phyloP scores from a whole-genome alignment of 208 protist species.

The Wallacemonas sp. region DNA sequence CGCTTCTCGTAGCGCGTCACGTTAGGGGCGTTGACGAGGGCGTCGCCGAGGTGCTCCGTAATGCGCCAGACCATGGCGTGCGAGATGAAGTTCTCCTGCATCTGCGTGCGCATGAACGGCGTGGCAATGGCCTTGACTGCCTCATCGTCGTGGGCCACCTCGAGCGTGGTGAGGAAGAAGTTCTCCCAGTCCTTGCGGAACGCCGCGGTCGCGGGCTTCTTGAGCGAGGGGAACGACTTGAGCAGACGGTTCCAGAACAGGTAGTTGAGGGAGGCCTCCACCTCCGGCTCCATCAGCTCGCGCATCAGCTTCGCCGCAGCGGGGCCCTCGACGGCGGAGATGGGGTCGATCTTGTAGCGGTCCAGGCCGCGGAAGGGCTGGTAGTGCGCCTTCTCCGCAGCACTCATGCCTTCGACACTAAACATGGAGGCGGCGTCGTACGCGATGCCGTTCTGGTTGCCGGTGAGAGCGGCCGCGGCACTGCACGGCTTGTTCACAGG shows the following conservation, averaged over 20 bases:
- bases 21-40: slow-evolving; percentile 44
- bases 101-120: slow-evolving; percentile 80
- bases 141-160: slow-evolving; percentile 72
- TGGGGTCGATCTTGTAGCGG: slow-evolving; percentile 61
- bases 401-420: slow-evolving; percentile 56
- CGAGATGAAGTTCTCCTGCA: slow-evolving; percentile 80
- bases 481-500: slow-evolving; percentile 55
- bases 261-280: slow-evolving; percentile 40
- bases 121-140: slow-evolving; percentile 54
- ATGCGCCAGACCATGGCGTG: slow-evolving; percentile 89
- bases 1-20: slow-evolving; percentile 52
- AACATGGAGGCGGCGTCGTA: slow-evolving; percentile 85
- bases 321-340: slow-evolving; percentile 43
- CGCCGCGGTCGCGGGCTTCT: slow-evolving; percentile 58
- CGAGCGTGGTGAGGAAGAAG: slow-evolving; percentile 71
- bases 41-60: slow-evolving; percentile 74
- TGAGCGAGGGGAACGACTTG: slow-evolving; percentile 79
- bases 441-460: slow-evolving; percentile 68
- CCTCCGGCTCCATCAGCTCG: slow-evolving; percentile 43
- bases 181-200: slow-evolving; percentile 65
- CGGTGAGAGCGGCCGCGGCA: slow-evolving; percentile 68
- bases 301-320: slow-evolving; percentile 49
- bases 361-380: slow-evolving; percentile 64
- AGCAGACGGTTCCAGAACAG: slow-evolving; percentile 79
- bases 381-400: slow-evolving; percentile 77